A percentile compares a stretch with the other conserved stretches of the same genome.
Conservation (phyloP, 257 asterid species). For the Hygrophila difformis region DNA sequence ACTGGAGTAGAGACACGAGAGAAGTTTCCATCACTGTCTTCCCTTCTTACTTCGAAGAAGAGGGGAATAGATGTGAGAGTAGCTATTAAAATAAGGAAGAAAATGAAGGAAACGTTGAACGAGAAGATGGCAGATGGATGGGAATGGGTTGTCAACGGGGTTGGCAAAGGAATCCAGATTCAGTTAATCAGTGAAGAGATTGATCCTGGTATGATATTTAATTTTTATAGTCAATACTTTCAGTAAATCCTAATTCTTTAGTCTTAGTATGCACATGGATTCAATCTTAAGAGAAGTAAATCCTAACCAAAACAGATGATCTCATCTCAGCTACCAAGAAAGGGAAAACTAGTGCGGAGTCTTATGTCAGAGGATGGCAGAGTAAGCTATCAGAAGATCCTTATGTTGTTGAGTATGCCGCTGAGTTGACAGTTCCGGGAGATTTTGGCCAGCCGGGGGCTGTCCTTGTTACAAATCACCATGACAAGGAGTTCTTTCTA, state of each 20-base stretch:
- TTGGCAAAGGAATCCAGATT: slow-evolving; percentile 76
- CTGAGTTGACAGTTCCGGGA: slow-evolving; percentile 49
- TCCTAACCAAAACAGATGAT: too few species aligned
- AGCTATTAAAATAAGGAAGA: slow-evolving; percentile 70
- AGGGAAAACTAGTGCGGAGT: slow-evolving; percentile 57
- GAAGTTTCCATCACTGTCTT: too few species aligned
- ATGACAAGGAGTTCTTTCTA: slow-evolving; percentile 68
- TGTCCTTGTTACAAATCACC: slow-evolving; percentile 57
- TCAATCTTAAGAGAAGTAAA: too few species aligned
- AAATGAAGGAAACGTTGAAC: slow-evolving; percentile 60
- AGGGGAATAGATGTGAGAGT: slow-evolving; percentile 56
- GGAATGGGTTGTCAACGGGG: slow-evolving; percentile 65
- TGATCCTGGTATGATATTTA: slow-evolving; percentile 83
- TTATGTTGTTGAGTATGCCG: slow-evolving; percentile 56
- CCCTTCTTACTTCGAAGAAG: slow-evolving; percentile 11
- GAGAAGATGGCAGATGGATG: slow-evolving; percentile 74
- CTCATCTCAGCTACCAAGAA: slow-evolving; percentile 40
- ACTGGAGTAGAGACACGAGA: slow-evolving; percentile 30
- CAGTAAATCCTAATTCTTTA: too few species aligned
- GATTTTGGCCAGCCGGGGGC: slow-evolving; percentile 90
- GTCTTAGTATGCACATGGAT: too few species aligned
- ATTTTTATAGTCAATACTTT: not conserved
- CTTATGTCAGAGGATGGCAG: slow-evolving; percentile 77
- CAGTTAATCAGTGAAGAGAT: slow-evolving; percentile 71
- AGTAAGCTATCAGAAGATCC: slow-evolving; percentile 54